Evolutionary conservation across 305 asterid species (phyloP), one percentile per base, ranked within the genome.

Genomic region (Fraxinus velutina): DNA sequence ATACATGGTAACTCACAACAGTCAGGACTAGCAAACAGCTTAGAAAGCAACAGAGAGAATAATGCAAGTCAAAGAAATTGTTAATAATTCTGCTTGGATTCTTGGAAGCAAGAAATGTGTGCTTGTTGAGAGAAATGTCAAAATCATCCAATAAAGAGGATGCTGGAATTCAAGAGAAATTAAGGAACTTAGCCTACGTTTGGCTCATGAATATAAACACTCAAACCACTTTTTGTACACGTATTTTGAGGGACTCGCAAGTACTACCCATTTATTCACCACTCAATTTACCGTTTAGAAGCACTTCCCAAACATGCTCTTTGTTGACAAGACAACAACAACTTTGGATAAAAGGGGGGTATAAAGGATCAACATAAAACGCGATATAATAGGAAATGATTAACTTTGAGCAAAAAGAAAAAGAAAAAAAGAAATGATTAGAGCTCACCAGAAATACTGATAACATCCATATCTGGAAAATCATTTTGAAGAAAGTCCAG

Each of bases 381-480:
- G 5, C 12, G 8, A 60, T 19, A 60, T 2, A 60, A 21, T 21
- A 60, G 1, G 30, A 21, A 5, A 21, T 19, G 13, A n/a, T 27
- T 27, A 70, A 39, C 57, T 47, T 47, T 47, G 57, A 47, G n/a
- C n/a, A 13, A 47, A 47, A 37, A 37, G 44, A 37, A 6, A 37
- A 37, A 2, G 8, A 6, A 37, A 7, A 7, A 47, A 6, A 27
- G 1, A 2, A 17, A 21, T 60, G 30, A 32, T 27, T 27, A 70
- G 75, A 30, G 7, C 73, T 77, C 70, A 77, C 80, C 80, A 30
- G 80, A 77, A 30, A 77, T 77, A 33, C 80, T 73, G 33, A 77
- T 57, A 33, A 77, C 80, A 19, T 77, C 80, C 74, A 77, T 77
- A 33, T 77, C 80, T 27, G 80, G 80, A 55, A 77, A 77, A 32